phyloP scores from a whole-genome alignment of 371 early-diverging fungal genomes.

The Mucor racemosus region DNA sequence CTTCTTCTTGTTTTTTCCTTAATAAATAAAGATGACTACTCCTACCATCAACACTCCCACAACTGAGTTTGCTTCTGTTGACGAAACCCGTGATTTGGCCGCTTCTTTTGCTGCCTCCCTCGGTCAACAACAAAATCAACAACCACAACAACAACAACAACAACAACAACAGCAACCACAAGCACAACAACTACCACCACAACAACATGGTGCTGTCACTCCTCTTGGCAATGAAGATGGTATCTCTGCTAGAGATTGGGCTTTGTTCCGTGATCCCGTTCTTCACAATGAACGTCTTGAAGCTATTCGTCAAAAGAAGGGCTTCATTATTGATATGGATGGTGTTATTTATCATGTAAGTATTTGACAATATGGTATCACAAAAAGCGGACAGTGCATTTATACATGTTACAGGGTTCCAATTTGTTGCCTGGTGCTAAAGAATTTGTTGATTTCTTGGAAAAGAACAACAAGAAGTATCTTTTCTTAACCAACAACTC shows the following conservation, averaged over 20 bases:
- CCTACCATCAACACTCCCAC: conserved; percentile 6
- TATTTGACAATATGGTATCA: conserved; percentile 13
- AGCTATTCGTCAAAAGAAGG: conserved; percentile 64
- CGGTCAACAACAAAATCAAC: neutral
- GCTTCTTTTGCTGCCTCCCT: conserved; percentile 35
- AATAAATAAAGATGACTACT: conserved; percentile 11
- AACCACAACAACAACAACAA: neutral
- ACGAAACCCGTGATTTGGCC: conserved; percentile 29
- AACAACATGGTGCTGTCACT: neutral
- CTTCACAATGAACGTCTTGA: conserved; percentile 56
- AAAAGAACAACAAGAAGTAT: conserved; percentile 63
- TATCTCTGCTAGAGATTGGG: conserved; percentile 43
- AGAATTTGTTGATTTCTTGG: conserved; percentile 69
- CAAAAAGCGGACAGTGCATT: neutral
- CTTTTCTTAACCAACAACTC: conserved; percentile 76
- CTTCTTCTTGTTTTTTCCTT: neutral
- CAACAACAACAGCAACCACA: neutral
- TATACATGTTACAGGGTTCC: conserved; percentile 47
- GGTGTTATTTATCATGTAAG: conserved; percentile 72
- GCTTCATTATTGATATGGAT: conserved; percentile 73
- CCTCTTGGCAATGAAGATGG: conserved; percentile 23
- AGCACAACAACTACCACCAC: neutral
- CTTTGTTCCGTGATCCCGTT: conserved; percentile 47
- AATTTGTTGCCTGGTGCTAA: conserved; percentile 64
- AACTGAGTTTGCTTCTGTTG: conserved; percentile 18